Conservation (phyloP, 371 early-diverging fungal genomes). For the Mortierella sp. region DNA sequence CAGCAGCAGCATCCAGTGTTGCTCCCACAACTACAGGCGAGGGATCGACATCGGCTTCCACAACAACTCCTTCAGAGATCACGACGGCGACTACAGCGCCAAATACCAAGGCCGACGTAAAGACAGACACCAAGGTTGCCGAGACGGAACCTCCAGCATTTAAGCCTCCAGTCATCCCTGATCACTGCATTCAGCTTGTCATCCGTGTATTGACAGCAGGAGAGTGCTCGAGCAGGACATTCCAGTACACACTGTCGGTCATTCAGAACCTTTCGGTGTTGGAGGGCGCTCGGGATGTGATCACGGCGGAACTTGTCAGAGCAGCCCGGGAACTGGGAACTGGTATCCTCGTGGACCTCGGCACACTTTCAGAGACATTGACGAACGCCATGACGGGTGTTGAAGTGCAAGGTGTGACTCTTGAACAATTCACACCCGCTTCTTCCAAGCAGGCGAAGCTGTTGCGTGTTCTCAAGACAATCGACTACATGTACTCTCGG, state of each 20-base stretch:
- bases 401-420: conserved; percentile 73
- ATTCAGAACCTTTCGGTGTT: conserved; percentile 90
- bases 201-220: conserved; percentile 93
- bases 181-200: conserved; percentile 81
- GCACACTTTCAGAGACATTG: conserved; percentile 72
- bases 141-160: conserved; percentile 42
- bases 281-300: conserved; percentile 79
- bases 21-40: conserved; percentile 1
- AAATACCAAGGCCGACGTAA: neutral
- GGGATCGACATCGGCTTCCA: conserved; percentile 7
- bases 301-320: conserved; percentile 82
- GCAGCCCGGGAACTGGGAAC: conserved; percentile 81
- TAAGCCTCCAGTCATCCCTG: conserved; percentile 82
- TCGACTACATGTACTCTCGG: conserved; percentile 87
- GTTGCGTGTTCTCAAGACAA: conserved; percentile 93
- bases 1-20: conserved; percentile 7
- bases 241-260: conserved; percentile 92
- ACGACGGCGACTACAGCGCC: neutral
- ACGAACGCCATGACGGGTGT: conserved; percentile 69
- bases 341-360: conserved; percentile 78
- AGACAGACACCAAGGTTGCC: conserved; percentile 38
- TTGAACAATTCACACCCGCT: conserved; percentile 85
- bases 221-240: conserved; percentile 94
- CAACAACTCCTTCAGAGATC: neutral
- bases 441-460: conserved; percentile 93